phyloP scores from a whole-genome alignment of 2,329 filamentous ascomycete species.

The Colletotrichum navitas region DNA sequence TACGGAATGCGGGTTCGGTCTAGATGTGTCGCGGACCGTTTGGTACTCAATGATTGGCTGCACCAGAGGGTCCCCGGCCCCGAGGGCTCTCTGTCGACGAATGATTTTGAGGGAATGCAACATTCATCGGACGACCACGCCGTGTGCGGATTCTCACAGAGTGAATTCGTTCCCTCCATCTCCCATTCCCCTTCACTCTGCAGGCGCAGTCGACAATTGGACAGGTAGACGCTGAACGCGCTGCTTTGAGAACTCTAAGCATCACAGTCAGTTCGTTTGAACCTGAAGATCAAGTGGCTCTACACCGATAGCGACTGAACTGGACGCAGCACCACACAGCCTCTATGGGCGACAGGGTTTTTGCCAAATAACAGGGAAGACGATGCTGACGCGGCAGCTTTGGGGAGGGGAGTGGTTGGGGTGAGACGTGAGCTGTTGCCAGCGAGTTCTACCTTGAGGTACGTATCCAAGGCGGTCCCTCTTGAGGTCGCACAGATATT shows the following conservation, averaged over 20 bases:
- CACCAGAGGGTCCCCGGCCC: background rate
- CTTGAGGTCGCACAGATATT: no score
- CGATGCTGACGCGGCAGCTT: background rate
- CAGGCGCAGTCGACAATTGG: background rate
- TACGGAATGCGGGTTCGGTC: slow-evolving; percentile 34
- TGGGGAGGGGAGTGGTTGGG: background rate
- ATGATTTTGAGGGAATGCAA: slow-evolving; percentile 9
- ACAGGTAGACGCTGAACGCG: background rate
- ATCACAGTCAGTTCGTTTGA: background rate
- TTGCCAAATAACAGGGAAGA: background rate
- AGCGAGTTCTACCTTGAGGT: background rate
- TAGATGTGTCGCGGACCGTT: slow-evolving; percentile 13
- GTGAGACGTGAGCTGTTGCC: slow-evolving; percentile 3
- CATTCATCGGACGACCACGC: background rate
- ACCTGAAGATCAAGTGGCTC: background rate
- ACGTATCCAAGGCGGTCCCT: no score
- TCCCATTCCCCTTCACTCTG: background rate
- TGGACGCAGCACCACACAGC: background rate
- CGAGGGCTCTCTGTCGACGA: slow-evolving; percentile 21
- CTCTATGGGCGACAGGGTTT: background rate
- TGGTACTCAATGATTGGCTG: slow-evolving; percentile 10
- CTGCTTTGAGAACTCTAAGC: background rate
- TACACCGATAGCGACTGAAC: background rate
- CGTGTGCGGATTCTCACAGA: background rate
- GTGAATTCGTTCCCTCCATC: background rate